phyloP scores from a whole-genome alignment of 768 basidiomycete species.

The Mycena polygramma region DNA sequence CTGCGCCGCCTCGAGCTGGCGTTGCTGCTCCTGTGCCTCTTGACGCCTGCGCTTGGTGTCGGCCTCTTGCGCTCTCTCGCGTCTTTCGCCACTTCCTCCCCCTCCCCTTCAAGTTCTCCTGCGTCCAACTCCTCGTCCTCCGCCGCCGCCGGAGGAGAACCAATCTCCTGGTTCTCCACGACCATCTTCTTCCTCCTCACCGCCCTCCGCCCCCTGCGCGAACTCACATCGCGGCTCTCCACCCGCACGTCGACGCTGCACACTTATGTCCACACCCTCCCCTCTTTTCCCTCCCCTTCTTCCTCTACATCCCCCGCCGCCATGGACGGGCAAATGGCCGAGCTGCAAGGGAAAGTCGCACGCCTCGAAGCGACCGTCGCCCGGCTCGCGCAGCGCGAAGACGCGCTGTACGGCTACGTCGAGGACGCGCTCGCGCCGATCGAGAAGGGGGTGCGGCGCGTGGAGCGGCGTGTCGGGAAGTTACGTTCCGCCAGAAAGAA shows the following conservation, averaged over 20 bases:
- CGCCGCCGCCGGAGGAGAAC: conserved; percentile 33
- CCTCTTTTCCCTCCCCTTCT: no score
- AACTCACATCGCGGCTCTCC: conserved; percentile 73
- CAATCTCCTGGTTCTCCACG: conserved; percentile 86
- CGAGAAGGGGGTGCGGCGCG: conserved; percentile 19
- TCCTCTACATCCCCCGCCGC: conserved; percentile 3
- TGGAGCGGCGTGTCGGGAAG: conserved; percentile 27
- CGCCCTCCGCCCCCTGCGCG: conserved; percentile 84
- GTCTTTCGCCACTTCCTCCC: conserved; percentile 24
- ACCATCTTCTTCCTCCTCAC: conserved; percentile 85
- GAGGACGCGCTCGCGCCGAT: conserved; percentile 26
- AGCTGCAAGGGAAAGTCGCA: conserved; percentile 8
- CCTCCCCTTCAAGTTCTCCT: conserved; percentile 50
- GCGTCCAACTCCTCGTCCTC: no score
- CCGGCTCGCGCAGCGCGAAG: conserved; percentile 1
- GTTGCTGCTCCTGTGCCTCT: conserved; percentile 70
- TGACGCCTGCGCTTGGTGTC: conserved; percentile 80
- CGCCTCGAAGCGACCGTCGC: background rate
- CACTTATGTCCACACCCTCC: conserved; percentile 62
- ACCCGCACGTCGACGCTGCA: conserved; percentile 75
- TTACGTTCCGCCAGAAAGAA: conserved; percentile 1
- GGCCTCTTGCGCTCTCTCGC: conserved; percentile 73
- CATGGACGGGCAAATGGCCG: background rate
- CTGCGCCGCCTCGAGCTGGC: conserved; percentile 72
- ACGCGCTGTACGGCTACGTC: conserved; percentile 19